phyloP scores from a whole-genome alignment of 129 eudicot species.

The Gnaphalium uliginosum region DNA sequence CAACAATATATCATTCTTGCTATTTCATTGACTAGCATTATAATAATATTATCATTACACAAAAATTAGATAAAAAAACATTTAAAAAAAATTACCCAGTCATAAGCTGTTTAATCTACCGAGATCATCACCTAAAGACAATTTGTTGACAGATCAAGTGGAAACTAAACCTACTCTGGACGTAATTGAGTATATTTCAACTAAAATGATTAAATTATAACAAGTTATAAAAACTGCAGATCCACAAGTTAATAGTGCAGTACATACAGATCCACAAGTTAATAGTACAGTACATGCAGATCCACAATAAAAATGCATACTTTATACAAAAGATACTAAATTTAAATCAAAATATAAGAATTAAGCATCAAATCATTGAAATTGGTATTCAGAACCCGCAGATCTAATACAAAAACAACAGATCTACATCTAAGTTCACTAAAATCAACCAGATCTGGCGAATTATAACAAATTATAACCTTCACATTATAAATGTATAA shows the following conservation, averaged over 20 bases:
- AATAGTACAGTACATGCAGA: background rate
- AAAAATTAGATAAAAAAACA: background rate
- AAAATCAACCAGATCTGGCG: background rate
- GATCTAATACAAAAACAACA: slow-evolving; percentile 7
- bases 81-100: background rate
- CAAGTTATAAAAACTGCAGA: background rate
- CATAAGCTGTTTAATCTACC: background rate
- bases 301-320: background rate
- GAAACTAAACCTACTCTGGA: background rate
- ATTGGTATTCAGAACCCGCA: background rate
- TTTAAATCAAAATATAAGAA: background rate
- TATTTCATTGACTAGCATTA: background rate
- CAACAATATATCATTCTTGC: no score
- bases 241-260: background rate
- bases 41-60: background rate
- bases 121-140: background rate
- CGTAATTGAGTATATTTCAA: background rate
- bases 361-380: background rate
- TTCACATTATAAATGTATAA: background rate
- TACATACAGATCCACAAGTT: background rate
- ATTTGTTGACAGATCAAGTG: background rate
- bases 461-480: background rate
- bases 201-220: background rate
- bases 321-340: background rate
- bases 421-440: background rate